A percentile compares a stretch with the other conserved stretches of the same genome.
These are phyloP conservation scores for Dunaliella primolecta DNA, from an alignment of 139 green algal genomes.

Conservation along the genomic window DNA sequence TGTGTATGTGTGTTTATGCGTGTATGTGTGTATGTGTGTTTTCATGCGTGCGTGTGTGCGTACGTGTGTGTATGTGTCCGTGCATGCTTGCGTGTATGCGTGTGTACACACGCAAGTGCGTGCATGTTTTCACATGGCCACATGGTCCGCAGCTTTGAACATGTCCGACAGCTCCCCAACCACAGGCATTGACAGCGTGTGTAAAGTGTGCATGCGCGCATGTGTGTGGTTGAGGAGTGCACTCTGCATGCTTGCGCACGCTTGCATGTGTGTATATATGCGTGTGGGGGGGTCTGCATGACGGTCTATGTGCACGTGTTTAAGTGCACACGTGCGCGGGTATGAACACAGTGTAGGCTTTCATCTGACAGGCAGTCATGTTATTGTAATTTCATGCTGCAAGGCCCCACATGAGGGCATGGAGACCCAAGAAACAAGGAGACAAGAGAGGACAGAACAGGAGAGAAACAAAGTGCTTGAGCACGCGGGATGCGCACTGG, in stretches of 20 bases:
- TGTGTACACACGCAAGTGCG: neutral
- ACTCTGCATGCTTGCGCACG: no score
- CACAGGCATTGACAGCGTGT: slow-evolving; percentile 87
- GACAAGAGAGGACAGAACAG: no score
- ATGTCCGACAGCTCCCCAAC: slow-evolving; percentile 84
- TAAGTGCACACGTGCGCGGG: no score
- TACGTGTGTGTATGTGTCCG: neutral
- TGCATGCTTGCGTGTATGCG: neutral
- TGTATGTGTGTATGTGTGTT: neutral
- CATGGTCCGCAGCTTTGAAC: slow-evolving; percentile 76
- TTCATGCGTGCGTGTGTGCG: neutral
- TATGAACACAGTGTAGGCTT: no score
- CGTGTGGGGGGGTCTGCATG: neutral
- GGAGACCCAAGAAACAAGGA: no score
- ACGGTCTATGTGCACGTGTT: neutral
- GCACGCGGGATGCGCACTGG: no score
- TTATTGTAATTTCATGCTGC: no score
- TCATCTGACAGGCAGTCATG: no score
- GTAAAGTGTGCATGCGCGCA: slow-evolving; percentile 66
- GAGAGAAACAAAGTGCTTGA: no score
- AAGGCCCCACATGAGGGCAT: no score
- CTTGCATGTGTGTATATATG: neutral
- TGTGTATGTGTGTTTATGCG: neutral
- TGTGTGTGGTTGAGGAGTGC: no score
- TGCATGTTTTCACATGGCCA: slow-evolving; percentile 19